Percentiles rank a stretch among this genome's conserved stretches.
These are phyloP conservation scores for Clonostachys rosea DNA, from an alignment of 2,329 filamentous ascomycete species.

Conservation along the genomic window DNA sequence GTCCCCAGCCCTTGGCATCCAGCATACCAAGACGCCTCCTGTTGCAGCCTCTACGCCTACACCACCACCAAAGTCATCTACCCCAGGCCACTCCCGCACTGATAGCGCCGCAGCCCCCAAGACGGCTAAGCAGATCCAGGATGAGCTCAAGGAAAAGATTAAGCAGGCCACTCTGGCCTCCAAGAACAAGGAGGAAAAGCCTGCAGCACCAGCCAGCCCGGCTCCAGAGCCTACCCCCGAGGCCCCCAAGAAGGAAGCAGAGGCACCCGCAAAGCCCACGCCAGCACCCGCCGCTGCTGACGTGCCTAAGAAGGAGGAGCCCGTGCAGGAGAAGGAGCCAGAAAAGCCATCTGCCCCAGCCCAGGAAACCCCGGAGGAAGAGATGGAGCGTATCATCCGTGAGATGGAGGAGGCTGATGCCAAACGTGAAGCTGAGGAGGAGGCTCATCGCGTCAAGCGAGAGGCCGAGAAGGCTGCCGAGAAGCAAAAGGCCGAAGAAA, in stretches of 20 bases:
- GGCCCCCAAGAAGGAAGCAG: slow-evolving; percentile 2
- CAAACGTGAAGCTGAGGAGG: slow-evolving; percentile 41
- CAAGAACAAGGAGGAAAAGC: slow-evolving; percentile 20
- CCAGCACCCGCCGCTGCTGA: slow-evolving; percentile 13
- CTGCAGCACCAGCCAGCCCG: slow-evolving; percentile 14
- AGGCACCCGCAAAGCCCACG: slow-evolving; percentile 1
- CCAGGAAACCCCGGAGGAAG: slow-evolving; percentile 43
- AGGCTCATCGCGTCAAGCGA: slow-evolving; percentile 38
- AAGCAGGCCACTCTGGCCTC: slow-evolving; percentile 46
- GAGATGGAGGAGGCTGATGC: slow-evolving; percentile 58
- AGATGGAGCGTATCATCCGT: slow-evolving; percentile 54
- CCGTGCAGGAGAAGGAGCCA: slow-evolving; percentile 17
- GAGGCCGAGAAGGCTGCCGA: slow-evolving; percentile 38
- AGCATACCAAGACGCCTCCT: slow-evolving; percentile 59
- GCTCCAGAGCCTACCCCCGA: slow-evolving; percentile 3
- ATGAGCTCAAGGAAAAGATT: slow-evolving; percentile 79
- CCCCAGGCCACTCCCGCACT: slow-evolving; percentile 62
- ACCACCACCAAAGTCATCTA: slow-evolving; percentile 72
- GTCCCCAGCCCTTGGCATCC: slow-evolving; percentile 50
- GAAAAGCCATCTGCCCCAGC: slow-evolving; percentile 16
- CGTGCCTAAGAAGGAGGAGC: slow-evolving; percentile 18
- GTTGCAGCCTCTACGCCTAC: slow-evolving; percentile 73
- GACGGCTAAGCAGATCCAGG: slow-evolving; percentile 74
- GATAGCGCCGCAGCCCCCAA: slow-evolving; percentile 66
- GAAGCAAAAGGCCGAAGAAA: slow-evolving; percentile 44